A percentile compares a stretch with the other conserved stretches of the same genome.
Evolutionary conservation across 2,329 filamentous ascomycete genomes (phyloP).

Genomic region (Hypoxylon rubiginosum): DNA sequence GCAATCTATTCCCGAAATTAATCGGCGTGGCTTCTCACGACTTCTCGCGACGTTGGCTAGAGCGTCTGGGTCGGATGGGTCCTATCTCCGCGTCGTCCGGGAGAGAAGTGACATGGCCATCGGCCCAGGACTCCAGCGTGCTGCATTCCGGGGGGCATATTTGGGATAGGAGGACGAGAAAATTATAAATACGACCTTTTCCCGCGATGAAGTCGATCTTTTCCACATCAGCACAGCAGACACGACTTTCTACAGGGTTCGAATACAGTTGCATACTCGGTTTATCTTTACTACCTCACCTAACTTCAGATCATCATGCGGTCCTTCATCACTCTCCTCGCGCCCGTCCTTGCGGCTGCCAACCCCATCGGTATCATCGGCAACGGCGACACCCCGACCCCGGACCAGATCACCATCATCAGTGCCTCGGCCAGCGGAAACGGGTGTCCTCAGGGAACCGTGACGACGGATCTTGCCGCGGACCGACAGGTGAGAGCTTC

Average conservation of each 20-base stretch:
- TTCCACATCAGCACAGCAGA: slow-evolving; percentile 42
- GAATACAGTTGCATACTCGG: slow-evolving; percentile 9
- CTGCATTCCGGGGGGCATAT: background rate
- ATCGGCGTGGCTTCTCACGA: slow-evolving; percentile 30
- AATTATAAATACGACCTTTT: slow-evolving; percentile 46
- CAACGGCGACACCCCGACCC: slow-evolving; percentile 55
- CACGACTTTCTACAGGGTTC: slow-evolving; percentile 5
- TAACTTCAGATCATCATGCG: slow-evolving; percentile 54
- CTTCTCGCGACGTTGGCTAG: slow-evolving; percentile 40
- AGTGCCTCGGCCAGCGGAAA: slow-evolving; percentile 59
- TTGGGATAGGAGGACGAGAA: slow-evolving; percentile 13
- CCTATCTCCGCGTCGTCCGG: slow-evolving; percentile 16
- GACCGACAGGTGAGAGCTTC: slow-evolving; percentile 56
- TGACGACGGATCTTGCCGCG: slow-evolving; percentile 58
- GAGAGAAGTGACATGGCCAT: slow-evolving; percentile 13
- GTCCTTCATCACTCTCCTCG: slow-evolving; percentile 51
- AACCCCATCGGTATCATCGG: slow-evolving; percentile 52
- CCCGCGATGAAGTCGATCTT: slow-evolving; percentile 45
- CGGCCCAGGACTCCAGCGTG: slow-evolving; percentile 3
- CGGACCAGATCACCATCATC: slow-evolving; percentile 58
- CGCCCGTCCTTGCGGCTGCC: slow-evolving; percentile 56
- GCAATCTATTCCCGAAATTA: slow-evolving; percentile 40
- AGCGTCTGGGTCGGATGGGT: slow-evolving; percentile 7
- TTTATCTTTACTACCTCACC: slow-evolving; percentile 14
- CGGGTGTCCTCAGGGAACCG: slow-evolving; percentile 60